Percentiles rank a stretch among this genome's conserved stretches.
Evolutionary conservation across 768 basidiomycete genomes (phyloP).

Genomic region (Boletales sp.): DNA sequence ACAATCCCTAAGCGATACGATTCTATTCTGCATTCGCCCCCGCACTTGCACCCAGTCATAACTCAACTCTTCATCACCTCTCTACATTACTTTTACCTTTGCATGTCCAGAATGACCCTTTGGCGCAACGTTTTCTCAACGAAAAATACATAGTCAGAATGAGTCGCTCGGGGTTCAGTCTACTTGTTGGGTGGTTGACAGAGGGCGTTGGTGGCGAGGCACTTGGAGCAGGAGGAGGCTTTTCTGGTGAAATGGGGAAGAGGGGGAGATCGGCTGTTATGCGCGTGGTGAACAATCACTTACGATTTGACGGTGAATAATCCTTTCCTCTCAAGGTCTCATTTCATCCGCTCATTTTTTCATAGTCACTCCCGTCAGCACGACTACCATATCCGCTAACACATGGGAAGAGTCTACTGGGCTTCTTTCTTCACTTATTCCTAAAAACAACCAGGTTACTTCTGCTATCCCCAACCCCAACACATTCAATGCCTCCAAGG

Average conservation of each 20-base stretch:
- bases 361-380: slow-evolving; percentile 67
- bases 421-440: slow-evolving; percentile 72
- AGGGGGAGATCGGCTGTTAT: slow-evolving; percentile 87
- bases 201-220: slow-evolving; percentile 87
- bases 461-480: slow-evolving; percentile 55
- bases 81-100: slow-evolving; percentile 76
- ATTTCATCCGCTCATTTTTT: slow-evolving; percentile 16
- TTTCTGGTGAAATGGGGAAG: slow-evolving; percentile 76
- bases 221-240: slow-evolving; percentile 75
- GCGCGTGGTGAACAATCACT: slow-evolving; percentile 90
- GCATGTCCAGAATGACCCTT: slow-evolving; percentile 80
- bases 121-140: slow-evolving; percentile 79
- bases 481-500: slow-evolving; percentile 73
- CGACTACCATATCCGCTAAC: slow-evolving; percentile 56
- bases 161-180: slow-evolving; percentile 86
- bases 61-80: slow-evolving; percentile 68
- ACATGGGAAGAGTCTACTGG: slow-evolving; percentile 89
- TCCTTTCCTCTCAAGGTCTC: background rate
- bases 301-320: slow-evolving; percentile 79
- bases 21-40: slow-evolving; percentile 73
- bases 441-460: slow-evolving; percentile 49
- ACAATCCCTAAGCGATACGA: slow-evolving; percentile 50
- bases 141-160: slow-evolving; percentile 91
- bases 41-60: slow-evolving; percentile 64
- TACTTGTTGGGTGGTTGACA: slow-evolving; percentile 94